These are phyloP conservation scores for Rhododendron griersonianum DNA, from an alignment of 148 eudicot species.

Conservation along the genomic window DNA sequence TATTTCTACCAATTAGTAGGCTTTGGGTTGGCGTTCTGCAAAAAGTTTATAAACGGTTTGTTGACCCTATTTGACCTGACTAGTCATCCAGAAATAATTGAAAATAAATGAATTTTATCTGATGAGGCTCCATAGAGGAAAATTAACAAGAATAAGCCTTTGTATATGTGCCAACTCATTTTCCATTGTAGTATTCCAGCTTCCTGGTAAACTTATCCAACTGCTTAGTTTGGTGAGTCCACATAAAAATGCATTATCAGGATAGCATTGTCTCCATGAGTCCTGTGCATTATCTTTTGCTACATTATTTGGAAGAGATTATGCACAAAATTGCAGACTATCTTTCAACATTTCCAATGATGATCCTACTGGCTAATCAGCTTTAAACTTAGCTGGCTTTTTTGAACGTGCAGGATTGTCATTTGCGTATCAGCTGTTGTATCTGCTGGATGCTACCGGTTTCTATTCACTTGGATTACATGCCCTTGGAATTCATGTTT, in stretches of 20 bases:
- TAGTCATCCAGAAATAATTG: neutral
- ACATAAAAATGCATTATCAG: neutral
- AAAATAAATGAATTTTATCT: neutral
- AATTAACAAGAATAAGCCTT: neutral
- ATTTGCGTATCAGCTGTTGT: constrained; percentile 91
- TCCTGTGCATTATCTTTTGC: neutral
- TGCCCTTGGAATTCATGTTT: constrained; percentile 86
- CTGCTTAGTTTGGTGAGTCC: neutral
- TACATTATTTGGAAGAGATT: neutral
- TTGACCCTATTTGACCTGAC: neutral
- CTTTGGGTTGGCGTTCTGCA: neutral
- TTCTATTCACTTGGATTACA: constrained; percentile 93
- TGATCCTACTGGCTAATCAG: neutral
- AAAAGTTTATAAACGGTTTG: neutral
- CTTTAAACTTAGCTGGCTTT: neutral
- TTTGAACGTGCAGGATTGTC: constrained; percentile 57
- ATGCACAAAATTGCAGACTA: neutral
- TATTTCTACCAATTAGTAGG: neutral
- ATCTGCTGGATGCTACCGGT: constrained; percentile 95
- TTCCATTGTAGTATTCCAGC: neutral
- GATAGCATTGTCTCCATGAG: neutral
- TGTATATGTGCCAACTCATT: neutral
- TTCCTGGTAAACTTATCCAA: neutral
- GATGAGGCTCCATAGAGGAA: neutral
- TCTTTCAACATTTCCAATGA: neutral